Base-by-base conservation (phyloP, 2,329 filamentous ascomycete species). In the Ophiostoma montium region DNA sequence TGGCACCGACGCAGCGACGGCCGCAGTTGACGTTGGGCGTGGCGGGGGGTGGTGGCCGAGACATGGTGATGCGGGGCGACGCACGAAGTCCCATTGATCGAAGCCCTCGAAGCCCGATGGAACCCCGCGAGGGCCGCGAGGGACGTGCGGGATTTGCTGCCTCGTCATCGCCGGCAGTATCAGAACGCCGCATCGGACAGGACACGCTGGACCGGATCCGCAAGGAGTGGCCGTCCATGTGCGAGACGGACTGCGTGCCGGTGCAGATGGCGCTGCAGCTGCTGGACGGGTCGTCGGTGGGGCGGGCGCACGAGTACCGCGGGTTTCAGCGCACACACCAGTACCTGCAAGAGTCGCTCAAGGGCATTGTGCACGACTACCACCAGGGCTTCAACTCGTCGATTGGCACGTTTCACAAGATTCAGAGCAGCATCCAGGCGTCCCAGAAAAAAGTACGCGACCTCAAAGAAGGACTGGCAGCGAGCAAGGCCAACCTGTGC, bases 341-440 rank as follows among this genome's bases (percentile, higher is more conserved):
- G 55, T 86, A 92, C 62, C 76, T 98, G n/a, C 89, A 98, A 62
- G 83, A 84, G 58, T 89, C 90, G 10, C 72, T 98, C 50, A 95
- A 95, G 65, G 80, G 82, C 32, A 95, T 98, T 58, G 92, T 98
- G 23, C 95, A 98, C 64, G 90, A 98, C 67, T 90, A 98, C 62
- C 90, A 98, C 61, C 92, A 98, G 65, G 94, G 92, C 43, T 98
- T 98, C 74, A 98, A 96, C 67, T 95, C 87, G 65, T 95, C 90
- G 46, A 96, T 98, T 55, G 92, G 90, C 64, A 96, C 90, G 18
- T 98, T 96, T 62, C 94, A 98, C 70, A 95, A 94, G 66, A 98
- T 98, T 53, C 92, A 98, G 64, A 80, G 82, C 47, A 95, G 87
- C 65, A 92, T 98, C 56, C 85, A 90, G 59, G 73, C 78, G 46